Base-by-base conservation (phyloP, 1,284 basidiomycete genomes). In the Irpex rosettiformis region DNA sequence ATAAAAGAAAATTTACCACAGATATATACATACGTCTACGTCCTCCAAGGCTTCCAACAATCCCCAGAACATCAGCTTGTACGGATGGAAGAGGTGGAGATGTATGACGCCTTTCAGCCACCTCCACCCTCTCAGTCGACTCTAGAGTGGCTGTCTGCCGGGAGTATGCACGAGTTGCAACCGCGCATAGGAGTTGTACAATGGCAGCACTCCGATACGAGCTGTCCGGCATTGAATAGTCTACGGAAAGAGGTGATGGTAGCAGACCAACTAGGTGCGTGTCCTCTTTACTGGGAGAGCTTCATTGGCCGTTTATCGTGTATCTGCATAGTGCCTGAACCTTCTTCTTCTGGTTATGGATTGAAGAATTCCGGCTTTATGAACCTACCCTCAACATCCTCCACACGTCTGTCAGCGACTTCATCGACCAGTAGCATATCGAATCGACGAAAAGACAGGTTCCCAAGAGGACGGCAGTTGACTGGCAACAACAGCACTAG, bases 41-140 rank as follows among this genome's bases (percentile, higher is more conserved):
- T n/a, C n/a, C n/a, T n/a, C n/a, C n/a, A n/a, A n/a, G n/a, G n/a
- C n/a, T n/a, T n/a, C n/a, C n/a, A n/a, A n/a, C n/a, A n/a, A n/a
- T n/a, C n/a, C n/a, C n/a, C n/a, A n/a, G n/a, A n/a, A n/a, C n/a
- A n/a, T n/a, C n/a, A n/a, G n/a, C n/a, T n/a, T n/a, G n/a, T n/a
- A n/a, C n/a, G n/a, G 2, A 51, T 51, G 48, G 48, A 51, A 24
- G 48, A 51, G 27, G 48, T 51, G 8, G 48, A 51, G 48, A 51
- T 51, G 48, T 51, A 51, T 27, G 48, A 51, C 48, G 48, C 48
- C 24, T 51, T 51, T 22, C 48, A 51, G 27, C 24, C 48, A 51
- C 48, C 48, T 51, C 10, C 48, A 11, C 48, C 48, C 13, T 51
- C 48, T 1, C 48, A 51, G 21, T 27, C 48, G 22, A 51, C 48